These are phyloP conservation scores for Auriscalpium microsporum DNA, from an alignment of 768 basidiomycete genomes.

Conservation along the genomic window DNA sequence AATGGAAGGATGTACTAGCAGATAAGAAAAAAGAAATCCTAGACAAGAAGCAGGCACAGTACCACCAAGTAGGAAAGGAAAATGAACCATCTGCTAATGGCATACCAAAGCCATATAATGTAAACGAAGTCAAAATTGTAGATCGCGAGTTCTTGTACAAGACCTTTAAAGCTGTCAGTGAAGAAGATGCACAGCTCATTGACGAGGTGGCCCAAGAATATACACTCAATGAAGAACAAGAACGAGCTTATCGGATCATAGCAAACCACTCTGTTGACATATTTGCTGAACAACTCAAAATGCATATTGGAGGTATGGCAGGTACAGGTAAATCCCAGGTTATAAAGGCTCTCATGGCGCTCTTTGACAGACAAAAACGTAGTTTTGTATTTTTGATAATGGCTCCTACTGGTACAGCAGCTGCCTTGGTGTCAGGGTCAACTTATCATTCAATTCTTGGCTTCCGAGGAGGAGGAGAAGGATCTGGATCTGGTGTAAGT, in stretches of 20 bases:
- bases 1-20: no score
- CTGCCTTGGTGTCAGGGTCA: constrained; percentile 12
- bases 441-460: constrained; percentile 17
- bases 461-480: not conserved
- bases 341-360: constrained; percentile 8
- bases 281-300: constrained; percentile 7
- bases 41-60: no score
- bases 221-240: constrained; percentile 14
- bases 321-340: constrained; percentile 19
- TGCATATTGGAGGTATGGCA: constrained; percentile 19
- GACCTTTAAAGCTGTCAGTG: not conserved
- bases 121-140: not conserved
- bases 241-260: constrained; percentile 14
- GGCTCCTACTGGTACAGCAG: constrained; percentile 17
- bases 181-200: not conserved
- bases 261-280: constrained; percentile 8
- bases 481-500: not conserved
- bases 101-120: no score
- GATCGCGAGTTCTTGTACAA: not conserved
- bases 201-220: not conserved
- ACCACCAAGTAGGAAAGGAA: no score
- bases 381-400: constrained; percentile 4
- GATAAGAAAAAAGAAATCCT: no score
- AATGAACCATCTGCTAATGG: no score
- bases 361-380: constrained; percentile 8